phyloP scores from a whole-genome alignment of 768 basidiomycete genomes.

The Galerina marginata region DNA sequence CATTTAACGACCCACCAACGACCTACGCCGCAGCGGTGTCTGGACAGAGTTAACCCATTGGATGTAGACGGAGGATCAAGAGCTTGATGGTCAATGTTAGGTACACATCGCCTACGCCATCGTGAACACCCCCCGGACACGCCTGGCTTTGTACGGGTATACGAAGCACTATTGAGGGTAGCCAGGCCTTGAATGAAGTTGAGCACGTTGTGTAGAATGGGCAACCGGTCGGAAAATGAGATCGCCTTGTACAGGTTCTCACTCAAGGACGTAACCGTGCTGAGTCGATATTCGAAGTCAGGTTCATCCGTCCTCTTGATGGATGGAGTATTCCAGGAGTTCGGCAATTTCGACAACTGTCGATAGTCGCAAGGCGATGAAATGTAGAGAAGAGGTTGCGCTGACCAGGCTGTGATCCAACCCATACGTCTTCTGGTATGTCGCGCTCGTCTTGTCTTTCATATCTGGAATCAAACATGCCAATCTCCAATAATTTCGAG shows the following conservation, averaged over 20 bases:
- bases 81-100: no score
- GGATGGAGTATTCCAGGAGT: slow-evolving; percentile 64
- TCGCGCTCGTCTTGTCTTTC: slow-evolving; percentile 43
- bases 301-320: slow-evolving; percentile 84
- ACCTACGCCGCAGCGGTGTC: no score
- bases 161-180: slow-evolving; percentile 81
- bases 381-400: slow-evolving; percentile 71
- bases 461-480: slow-evolving; percentile 73
- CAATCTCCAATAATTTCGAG: slow-evolving; percentile 72
- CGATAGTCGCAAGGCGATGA: slow-evolving; percentile 48
- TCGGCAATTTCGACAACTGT: slow-evolving; percentile 50
- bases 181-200: slow-evolving; percentile 91
- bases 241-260: slow-evolving; percentile 61
- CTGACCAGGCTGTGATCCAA: slow-evolving; percentile 74
- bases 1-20: no score
- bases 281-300: slow-evolving; percentile 86
- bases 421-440: slow-evolving; percentile 60
- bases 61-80: no score
- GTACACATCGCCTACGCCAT: no score
- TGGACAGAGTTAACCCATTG: no score
- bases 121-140: no score
- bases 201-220: slow-evolving; percentile 82
- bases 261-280: slow-evolving; percentile 77
- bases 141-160: slow-evolving; percentile 14
- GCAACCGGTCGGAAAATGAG: slow-evolving; percentile 71